These are phyloP conservation scores for Aspergillus fischeri DNA, from an alignment of 2,329 filamentous ascomycete species.

Conservation along the genomic window DNA sequence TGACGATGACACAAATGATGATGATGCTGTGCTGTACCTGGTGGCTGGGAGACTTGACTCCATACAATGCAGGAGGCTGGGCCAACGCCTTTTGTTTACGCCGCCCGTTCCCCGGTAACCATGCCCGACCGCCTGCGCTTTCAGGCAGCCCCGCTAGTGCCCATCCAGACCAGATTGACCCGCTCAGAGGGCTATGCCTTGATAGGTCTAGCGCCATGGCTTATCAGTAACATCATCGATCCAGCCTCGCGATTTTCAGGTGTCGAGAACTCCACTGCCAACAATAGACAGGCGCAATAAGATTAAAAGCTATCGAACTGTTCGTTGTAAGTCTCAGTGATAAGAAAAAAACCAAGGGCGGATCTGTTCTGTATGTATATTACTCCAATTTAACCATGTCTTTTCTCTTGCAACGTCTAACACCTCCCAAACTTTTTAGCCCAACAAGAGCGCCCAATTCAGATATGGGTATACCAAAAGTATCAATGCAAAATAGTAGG, in stretches of 20 bases:
- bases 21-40: neutral
- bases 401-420: neutral
- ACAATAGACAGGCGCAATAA: slow-evolving; percentile 1
- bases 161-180: slow-evolving; percentile 5
- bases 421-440: neutral
- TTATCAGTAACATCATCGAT: slow-evolving; percentile 12
- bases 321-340: neutral
- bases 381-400: neutral
- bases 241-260: slow-evolving; percentile 16
- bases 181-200: slow-evolving; percentile 5
- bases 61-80: slow-evolving; percentile 35
- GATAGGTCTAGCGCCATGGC: slow-evolving; percentile 11
- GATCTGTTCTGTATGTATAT: neutral
- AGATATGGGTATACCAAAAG: neutral
- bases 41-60: neutral
- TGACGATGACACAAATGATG: neutral
- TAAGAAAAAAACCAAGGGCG: too few species aligned
- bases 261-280: neutral
- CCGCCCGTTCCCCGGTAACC: slow-evolving; percentile 34
- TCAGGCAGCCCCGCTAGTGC: slow-evolving; percentile 5
- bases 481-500: neutral
- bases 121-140: slow-evolving; percentile 25
- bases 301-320: neutral
- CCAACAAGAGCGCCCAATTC: neutral
- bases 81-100: slow-evolving; percentile 42